A percentile compares a stretch with the other conserved stretches of the same genome.
Evolutionary conservation across 169 alveolate genomes (phyloP).

Genomic region (Cryptosporidium baileyi): DNA sequence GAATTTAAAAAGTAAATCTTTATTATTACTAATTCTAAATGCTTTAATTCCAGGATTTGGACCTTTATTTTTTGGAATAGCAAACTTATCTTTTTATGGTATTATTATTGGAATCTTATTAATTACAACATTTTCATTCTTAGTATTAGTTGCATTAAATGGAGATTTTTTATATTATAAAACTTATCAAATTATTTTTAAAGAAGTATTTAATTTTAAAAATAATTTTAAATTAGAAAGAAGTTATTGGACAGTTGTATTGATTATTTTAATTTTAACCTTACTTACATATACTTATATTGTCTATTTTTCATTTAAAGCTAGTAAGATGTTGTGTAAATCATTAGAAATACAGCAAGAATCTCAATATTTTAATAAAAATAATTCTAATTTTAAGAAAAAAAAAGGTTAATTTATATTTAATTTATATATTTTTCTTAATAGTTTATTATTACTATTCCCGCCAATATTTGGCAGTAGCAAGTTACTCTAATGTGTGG

Average conservation of each 20-base stretch:
- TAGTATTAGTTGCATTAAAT: neutral
- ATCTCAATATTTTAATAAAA: too few species aligned
- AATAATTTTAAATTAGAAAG: constrained; percentile 11
- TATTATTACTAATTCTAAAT: neutral
- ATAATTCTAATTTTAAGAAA: too few species aligned
- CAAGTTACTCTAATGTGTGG: too few species aligned
- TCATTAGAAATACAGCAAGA: too few species aligned
- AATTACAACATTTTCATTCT: neutral
- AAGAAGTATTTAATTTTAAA: neutral
- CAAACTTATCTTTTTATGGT: constrained; percentile 5
- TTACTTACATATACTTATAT: neutral
- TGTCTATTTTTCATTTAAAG: constrained; percentile 6
- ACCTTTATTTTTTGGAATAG: constrained; percentile 30
- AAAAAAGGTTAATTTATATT: too few species aligned
- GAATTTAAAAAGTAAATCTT: too few species aligned
- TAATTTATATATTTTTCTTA: too few species aligned
- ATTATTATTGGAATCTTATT: neutral
- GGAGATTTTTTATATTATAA: constrained; percentile 33
- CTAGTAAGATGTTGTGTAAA: neutral
- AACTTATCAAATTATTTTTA: neutral
- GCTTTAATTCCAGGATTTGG: constrained; percentile 42
- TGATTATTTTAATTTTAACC: neutral
- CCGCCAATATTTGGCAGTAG: too few species aligned
- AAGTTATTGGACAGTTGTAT: neutral
- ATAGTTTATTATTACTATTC: too few species aligned